Conservation (phyloP, 2,329 filamentous ascomycete species). For the Chaetomiaceae sp. region DNA sequence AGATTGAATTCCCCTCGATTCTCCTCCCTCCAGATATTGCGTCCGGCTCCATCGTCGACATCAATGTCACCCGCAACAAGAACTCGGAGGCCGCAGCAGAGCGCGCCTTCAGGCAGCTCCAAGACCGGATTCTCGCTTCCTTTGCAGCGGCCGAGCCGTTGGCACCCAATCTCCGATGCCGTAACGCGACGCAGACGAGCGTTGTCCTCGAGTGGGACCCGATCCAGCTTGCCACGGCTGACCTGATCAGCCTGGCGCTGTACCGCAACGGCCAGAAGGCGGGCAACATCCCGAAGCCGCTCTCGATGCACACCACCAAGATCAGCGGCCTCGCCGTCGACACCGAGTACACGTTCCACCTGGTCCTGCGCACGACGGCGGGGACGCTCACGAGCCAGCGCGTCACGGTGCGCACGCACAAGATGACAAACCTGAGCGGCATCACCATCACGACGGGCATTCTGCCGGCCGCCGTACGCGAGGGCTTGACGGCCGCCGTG, state of each 20-base stretch:
- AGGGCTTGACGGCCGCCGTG: constrained; percentile 69
- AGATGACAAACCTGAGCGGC: constrained; percentile 95
- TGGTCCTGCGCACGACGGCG: constrained; percentile 84
- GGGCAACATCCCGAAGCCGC: constrained; percentile 83
- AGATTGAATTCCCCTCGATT: constrained; percentile 99
- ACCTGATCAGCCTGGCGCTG: constrained; percentile 80
- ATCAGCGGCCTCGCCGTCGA: constrained; percentile 95
- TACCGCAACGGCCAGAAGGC: constrained; percentile 97
- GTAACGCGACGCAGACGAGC: constrained; percentile 97
- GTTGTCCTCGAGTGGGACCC: constrained; percentile 98
- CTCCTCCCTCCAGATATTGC: constrained; percentile 92
- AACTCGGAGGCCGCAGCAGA: constrained; percentile 70
- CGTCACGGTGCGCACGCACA: constrained; percentile 84
- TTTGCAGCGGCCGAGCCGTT: constrained; percentile 78
- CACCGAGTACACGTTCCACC: constrained; percentile 91
- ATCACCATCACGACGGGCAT: constrained; percentile 92
- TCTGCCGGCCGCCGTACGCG: constrained; percentile 66
- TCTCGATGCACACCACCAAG: constrained; percentile 90
- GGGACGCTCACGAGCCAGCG: constrained; percentile 82
- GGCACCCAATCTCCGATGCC: constrained; percentile 76
- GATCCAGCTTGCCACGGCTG: constrained; percentile 85
- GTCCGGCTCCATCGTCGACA: constrained; percentile 96
- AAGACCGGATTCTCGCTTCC: constrained; percentile 78
- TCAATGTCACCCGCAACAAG: constrained; percentile 85
- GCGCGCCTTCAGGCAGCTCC: constrained; percentile 74